These are phyloP conservation scores for Syncephalastrum contaminatum DNA, from an alignment of 371 early-diverging fungal species.

Conservation along the genomic window DNA sequence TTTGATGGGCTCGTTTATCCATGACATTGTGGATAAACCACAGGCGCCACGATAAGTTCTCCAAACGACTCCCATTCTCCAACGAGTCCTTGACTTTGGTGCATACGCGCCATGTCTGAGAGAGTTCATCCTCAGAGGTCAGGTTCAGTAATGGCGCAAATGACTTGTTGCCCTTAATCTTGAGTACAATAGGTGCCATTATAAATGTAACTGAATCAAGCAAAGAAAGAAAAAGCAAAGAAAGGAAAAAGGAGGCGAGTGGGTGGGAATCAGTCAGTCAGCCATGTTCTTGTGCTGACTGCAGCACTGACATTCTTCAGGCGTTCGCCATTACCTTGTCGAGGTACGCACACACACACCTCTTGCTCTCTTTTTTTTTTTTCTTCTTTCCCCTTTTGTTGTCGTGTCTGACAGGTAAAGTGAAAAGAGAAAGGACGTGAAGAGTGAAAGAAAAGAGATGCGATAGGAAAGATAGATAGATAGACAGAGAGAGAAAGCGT, in stretches of 20 bases:
- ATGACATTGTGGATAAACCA: constrained; percentile 76
- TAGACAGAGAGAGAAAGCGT: too few species aligned
- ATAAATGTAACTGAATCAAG: constrained; percentile 5
- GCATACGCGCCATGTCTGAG: constrained; percentile 81
- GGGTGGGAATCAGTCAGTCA: neutral
- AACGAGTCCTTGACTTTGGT: constrained; percentile 89
- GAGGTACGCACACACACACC: too few species aligned
- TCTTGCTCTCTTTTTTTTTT: too few species aligned
- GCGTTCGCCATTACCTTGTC: too few species aligned
- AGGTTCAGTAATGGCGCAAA: constrained; percentile 69
- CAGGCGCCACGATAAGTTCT: constrained; percentile 88
- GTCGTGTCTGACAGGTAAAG: too few species aligned
- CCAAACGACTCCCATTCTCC: constrained; percentile 81
- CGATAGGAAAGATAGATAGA: too few species aligned
- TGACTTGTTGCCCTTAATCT: constrained; percentile 67
- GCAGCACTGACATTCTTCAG: too few species aligned
- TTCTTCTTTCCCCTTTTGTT: too few species aligned
- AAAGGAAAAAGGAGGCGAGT: constrained; percentile 6
- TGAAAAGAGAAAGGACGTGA: too few species aligned
- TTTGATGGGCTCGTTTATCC: constrained; percentile 9
- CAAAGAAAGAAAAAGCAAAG: constrained; percentile 11
- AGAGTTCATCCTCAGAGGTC: constrained; percentile 70
- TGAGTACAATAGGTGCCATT: constrained; percentile 78
- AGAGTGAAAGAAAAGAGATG: too few species aligned
- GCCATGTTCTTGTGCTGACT: neutral